Evolutionary conservation across 768 basidiomycete genomes (phyloP).

Genomic region (Pulveroboletus sp.): DNA sequence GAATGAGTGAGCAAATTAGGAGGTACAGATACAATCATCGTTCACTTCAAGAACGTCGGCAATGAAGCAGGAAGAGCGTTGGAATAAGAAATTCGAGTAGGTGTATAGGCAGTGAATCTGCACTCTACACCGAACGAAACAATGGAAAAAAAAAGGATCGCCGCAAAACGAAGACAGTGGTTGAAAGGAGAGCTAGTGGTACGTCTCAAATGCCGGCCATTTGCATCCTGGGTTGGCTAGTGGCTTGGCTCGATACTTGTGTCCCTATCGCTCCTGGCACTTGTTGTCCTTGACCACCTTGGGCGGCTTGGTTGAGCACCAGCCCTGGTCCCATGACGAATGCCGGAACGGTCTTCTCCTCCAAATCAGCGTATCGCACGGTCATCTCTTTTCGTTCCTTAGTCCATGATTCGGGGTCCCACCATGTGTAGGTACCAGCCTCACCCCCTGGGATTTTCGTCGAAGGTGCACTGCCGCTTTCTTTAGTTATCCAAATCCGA

Average conservation of each 20-base stretch:
- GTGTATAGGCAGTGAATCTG: slow-evolving; percentile 1
- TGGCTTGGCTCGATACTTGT: slow-evolving; percentile 23
- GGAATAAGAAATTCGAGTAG: slow-evolving; percentile 19
- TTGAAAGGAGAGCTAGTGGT: slow-evolving; percentile 6
- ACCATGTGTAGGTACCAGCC: slow-evolving; percentile 85
- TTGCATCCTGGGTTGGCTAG: slow-evolving; percentile 31
- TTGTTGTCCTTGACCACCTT: slow-evolving; percentile 37
- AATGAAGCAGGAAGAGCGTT: slow-evolving; percentile 15
- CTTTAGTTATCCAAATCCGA: slow-evolving; percentile 80
- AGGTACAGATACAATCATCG: slow-evolving; percentile 37
- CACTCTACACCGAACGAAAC: background rate
- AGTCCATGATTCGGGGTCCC: slow-evolving; percentile 77
- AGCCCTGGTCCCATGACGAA: slow-evolving; percentile 51
- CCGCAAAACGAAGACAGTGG: slow-evolving; percentile 13
- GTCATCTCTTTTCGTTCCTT: slow-evolving; percentile 77
- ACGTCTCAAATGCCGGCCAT: slow-evolving; percentile 31
- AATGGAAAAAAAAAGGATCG: slow-evolving; percentile 1
- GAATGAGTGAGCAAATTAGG: slow-evolving; percentile 30
- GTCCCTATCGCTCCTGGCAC: slow-evolving; percentile 31
- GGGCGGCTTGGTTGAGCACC: slow-evolving; percentile 33
- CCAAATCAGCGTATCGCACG: slow-evolving; percentile 67
- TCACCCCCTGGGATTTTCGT: slow-evolving; percentile 79
- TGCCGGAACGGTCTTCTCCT: slow-evolving; percentile 65
- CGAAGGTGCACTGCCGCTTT: slow-evolving; percentile 70
- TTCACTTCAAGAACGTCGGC: slow-evolving; percentile 30